Conservation (phyloP, 73 alveolate genomes). For the Paraurostyla sp. region DNA sequence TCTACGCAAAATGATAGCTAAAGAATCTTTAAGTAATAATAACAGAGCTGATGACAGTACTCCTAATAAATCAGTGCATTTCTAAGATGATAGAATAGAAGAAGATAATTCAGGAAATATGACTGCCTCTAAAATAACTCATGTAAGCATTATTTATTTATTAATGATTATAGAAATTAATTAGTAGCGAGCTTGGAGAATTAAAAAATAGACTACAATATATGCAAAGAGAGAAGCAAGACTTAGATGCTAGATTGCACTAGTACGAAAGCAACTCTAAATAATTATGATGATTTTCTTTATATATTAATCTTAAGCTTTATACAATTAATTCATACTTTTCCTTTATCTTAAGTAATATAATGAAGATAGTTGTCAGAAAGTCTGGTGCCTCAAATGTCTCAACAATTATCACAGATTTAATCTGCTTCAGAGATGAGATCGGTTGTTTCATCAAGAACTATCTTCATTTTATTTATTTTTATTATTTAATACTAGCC, state of each 20-base stretch:
- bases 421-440: slow-evolving; percentile 28
- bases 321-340: too few species aligned
- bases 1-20: slow-evolving; percentile 7
- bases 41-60: neutral
- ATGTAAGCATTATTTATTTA: slow-evolving; percentile 1
- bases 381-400: slow-evolving; percentile 48
- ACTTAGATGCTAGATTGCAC: too few species aligned
- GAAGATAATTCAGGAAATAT: neutral
- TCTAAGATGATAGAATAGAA: neutral
- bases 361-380: slow-evolving; percentile 17
- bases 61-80: neutral
- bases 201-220: neutral
- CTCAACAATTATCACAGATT: slow-evolving; percentile 30
- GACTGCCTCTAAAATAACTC: slow-evolving; percentile 44
- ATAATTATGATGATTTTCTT: too few species aligned
- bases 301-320: too few species aligned
- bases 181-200: slow-evolving; percentile 12
- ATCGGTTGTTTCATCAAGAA: slow-evolving; percentile 37
- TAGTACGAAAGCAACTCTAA: too few species aligned
- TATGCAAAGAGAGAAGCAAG: slow-evolving; percentile 29
- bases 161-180: neutral
- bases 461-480: slow-evolving; percentile 18
- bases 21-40: neutral
- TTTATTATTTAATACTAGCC: too few species aligned
- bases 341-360: too few species aligned